Percentiles rank a stretch among this genome's conserved stretches.
These are phyloP conservation scores for Pseudomassariella vexata DNA, from an alignment of 2,329 filamentous ascomycete genomes.

Conservation along the genomic window DNA sequence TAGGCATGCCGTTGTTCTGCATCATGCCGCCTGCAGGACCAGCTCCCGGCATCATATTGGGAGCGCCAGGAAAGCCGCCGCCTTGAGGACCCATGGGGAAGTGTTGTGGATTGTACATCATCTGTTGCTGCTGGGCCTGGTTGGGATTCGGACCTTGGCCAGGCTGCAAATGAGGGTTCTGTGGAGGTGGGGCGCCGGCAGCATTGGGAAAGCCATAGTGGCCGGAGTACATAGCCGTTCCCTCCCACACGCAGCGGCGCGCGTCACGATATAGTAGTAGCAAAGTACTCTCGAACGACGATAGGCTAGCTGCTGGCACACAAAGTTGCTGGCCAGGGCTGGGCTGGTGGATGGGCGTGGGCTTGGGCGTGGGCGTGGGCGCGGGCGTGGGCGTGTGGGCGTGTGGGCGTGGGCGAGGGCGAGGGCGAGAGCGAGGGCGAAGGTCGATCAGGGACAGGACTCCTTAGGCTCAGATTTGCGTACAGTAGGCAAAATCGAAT, in stretches of 20 bases:
- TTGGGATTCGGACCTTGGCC: constrained; percentile 27
- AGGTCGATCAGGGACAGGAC: constrained; percentile 1
- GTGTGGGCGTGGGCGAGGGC: constrained; percentile 2
- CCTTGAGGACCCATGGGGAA: constrained; percentile 48
- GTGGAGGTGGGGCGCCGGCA: constrained; percentile 37
- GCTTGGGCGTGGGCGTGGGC: too few relatives aligned
- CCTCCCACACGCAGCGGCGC: too few relatives aligned
- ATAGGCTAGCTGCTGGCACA: too few relatives aligned
- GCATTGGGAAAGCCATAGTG: constrained; percentile 51
- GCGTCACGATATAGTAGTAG: too few relatives aligned
- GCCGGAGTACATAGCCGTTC: constrained; percentile 50
- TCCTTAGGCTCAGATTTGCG: neutral
- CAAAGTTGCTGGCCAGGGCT: too few relatives aligned
- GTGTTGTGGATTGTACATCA: constrained; percentile 57
- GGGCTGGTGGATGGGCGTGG: too few relatives aligned
- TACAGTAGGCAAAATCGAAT: too few relatives aligned
- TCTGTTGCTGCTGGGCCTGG: constrained; percentile 21
- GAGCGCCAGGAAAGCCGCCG: constrained; percentile 39
- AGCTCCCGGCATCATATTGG: constrained; percentile 49
- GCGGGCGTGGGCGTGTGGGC: constrained; percentile 1
- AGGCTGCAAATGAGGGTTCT: constrained; percentile 40
- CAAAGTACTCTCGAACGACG: too few relatives aligned
- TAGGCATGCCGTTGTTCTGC: constrained; percentile 55
- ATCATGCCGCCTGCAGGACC: constrained; percentile 53
- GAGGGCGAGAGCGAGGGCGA: constrained; percentile 2